Base-by-base conservation (phyloP, 495 filamentous ascomycete species). In the Aspergillus indologenus region DNA sequence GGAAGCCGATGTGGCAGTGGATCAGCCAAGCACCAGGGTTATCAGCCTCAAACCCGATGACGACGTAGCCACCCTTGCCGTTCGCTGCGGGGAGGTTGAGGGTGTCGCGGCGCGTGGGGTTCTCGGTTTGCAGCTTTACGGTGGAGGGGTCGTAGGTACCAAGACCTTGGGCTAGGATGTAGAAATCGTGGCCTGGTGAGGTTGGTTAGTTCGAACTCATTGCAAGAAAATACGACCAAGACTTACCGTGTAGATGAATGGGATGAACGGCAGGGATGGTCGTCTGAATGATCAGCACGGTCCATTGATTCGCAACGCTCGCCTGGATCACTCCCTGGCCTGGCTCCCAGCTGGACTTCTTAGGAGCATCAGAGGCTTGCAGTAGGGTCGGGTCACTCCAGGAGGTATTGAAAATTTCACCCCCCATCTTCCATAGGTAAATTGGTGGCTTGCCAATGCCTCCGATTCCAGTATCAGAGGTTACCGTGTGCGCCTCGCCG, bases 231-330 rank as follows among this genome's bases (percentile, higher is more conserved):
- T 40, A 29, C 12, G 34, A 40, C n/a, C n/a, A 14, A 15, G 12
- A 4, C 47, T n/a, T 50, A 51, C 48, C 89, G 76, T 94, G 90
- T 1, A 96, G 77, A 76, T 95, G 90, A 76, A 92, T 92, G 0
- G 89, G 91, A 68, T 94, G 88, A 29, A 78, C 81, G 45, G 85
- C 85, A 0, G 81, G 83, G 83, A 23, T 80, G 57, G 66, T 90
- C 74, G 26, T 66, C 42, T 71, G 74, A 59, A 85, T 77, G 11
- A 73, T 72, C 12, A 87, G 64, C 15, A 87, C 68, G 55, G 64
- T 77, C 71, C 87, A 88, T 61, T 86, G 78, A 62, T 87, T 77
- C 9, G 82, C 83, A 63, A 84, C 80, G 15, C 87, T 70, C 59
- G 85, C 80, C 47, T 74, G 51, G 72, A 79, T 19, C 43, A 71